phyloP scores from a whole-genome alignment of 495 filamentous ascomycete species.

The Collariella sp. region DNA sequence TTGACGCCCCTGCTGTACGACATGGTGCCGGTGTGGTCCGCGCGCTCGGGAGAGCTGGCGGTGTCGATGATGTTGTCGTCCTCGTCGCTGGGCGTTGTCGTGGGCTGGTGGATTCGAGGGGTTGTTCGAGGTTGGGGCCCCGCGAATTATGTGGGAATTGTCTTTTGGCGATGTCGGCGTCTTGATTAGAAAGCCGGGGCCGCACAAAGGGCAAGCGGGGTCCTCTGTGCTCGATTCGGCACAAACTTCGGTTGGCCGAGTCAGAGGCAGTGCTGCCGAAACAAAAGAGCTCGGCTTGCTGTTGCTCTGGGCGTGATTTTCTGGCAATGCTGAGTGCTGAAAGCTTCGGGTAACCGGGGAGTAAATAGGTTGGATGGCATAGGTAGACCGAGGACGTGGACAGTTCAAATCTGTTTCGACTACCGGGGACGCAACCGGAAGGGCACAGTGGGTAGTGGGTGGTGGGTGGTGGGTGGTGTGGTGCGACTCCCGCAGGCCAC shows the following conservation, averaged over 20 bases:
- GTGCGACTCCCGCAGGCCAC: conserved; percentile 2
- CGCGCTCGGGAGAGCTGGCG: conserved; percentile 2
- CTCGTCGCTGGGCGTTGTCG: neutral
- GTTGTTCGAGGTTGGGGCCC: neutral
- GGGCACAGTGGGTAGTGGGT: too few relatives aligned
- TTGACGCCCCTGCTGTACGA: conserved; percentile 65
- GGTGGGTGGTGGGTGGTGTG: too few relatives aligned
- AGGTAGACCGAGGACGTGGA: conserved; percentile 2
- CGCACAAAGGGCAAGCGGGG: conserved; percentile 3
- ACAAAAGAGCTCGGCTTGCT: neutral
- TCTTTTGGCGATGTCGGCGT: conserved; percentile 9
- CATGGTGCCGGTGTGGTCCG: conserved; percentile 39
- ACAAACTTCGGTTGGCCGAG: conserved; percentile 11
- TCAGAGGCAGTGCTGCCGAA: conserved; percentile 1
- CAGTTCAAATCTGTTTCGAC: conserved; percentile 10
- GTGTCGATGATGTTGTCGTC: too few relatives aligned
- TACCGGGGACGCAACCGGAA: neutral
- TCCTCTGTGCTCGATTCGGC: conserved; percentile 2
- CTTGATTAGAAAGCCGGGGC: neutral
- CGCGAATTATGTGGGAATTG: conserved; percentile 5
- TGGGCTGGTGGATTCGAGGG: neutral
- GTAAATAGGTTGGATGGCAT: neutral
- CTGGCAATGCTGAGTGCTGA: neutral
- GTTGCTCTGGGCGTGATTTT: neutral
- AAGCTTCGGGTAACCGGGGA: conserved; percentile 4